A percentile compares a stretch with the other conserved stretches of the same genome.
phyloP scores from a whole-genome alignment of 2,329 filamentous ascomycete genomes.

The Diplodia intermedia region DNA sequence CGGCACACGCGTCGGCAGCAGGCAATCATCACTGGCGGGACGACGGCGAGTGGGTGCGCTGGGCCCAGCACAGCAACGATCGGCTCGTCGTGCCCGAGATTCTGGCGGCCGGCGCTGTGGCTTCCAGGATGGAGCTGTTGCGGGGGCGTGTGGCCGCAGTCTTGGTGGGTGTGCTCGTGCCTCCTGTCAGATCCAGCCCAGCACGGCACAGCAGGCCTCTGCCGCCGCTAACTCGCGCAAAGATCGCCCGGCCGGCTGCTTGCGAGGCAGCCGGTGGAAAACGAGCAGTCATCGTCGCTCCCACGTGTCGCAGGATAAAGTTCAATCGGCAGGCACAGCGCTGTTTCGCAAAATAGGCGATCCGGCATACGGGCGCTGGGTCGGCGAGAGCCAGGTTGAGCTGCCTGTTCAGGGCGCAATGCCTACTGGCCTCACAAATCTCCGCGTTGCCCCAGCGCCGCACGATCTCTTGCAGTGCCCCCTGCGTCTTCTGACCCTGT shows the following conservation, averaged over 20 bases:
- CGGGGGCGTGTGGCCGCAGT: neutral
- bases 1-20: conserved; percentile 22
- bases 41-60: conserved; percentile 16
- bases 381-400: conserved; percentile 15
- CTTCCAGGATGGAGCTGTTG: conserved; percentile 4
- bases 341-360: conserved; percentile 26
- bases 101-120: conserved; percentile 6
- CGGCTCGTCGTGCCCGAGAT: conserved; percentile 12
- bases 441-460: conserved; percentile 23
- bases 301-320: neutral
- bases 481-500: conserved; percentile 22
- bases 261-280: neutral
- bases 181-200: conserved; percentile 1
- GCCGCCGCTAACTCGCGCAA: conserved; percentile 3
- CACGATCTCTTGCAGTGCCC: conserved; percentile 25
- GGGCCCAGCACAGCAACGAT: conserved; percentile 16
- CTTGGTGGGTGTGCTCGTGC: neutral
- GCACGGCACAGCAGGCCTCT: neutral
- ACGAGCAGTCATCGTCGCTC: too few species aligned
- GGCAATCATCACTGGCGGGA: conserved; percentile 13
- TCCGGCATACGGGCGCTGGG: conserved; percentile 20
- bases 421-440: conserved; percentile 19
- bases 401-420: conserved; percentile 6
- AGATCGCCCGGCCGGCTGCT: neutral
- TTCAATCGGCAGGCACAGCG: conserved; percentile 13